A percentile compares a stretch with the other conserved stretches of the same genome.
phyloP scores from a whole-genome alignment of 108 stramenopile species.

The Cylindrotheca fusiformis region DNA sequence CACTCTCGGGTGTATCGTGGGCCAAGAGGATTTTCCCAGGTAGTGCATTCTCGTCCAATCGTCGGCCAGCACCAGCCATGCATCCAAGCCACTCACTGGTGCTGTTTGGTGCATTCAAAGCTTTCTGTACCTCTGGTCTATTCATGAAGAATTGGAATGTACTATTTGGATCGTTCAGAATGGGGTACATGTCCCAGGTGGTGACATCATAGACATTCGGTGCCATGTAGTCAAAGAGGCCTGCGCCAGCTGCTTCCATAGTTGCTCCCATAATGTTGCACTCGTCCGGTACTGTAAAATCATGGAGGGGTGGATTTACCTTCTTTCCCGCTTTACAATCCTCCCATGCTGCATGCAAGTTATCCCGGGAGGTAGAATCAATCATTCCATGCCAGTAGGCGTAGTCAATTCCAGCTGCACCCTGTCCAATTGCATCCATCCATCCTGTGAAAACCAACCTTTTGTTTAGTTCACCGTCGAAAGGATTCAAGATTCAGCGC shows the following conservation, averaged over 20 bases:
- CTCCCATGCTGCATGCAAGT: constrained; percentile 46
- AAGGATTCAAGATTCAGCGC: too few relatives aligned
- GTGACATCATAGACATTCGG: constrained; percentile 66
- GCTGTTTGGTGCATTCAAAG: constrained; percentile 48
- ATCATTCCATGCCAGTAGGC: constrained; percentile 83
- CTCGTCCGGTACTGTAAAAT: constrained; percentile 66
- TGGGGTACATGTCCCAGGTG: constrained; percentile 41
- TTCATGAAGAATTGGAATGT: constrained; percentile 47
- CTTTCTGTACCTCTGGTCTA: constrained; percentile 47
- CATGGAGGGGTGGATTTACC: constrained; percentile 48
- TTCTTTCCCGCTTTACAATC: constrained; percentile 28
- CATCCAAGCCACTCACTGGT: constrained; percentile 22
- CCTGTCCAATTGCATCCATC: constrained; percentile 67
- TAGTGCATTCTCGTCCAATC: constrained; percentile 15
- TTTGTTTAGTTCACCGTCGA: too few relatives aligned
- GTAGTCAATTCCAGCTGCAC: constrained; percentile 63
- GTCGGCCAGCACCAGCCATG: constrained; percentile 63
- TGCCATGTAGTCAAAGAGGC: constrained; percentile 5
- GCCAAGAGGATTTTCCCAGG: constrained; percentile 42
- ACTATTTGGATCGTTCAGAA: constrained; percentile 1
- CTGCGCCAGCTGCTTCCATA: constrained; percentile 50
- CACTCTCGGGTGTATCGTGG: constrained; percentile 54
- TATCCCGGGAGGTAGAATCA: constrained; percentile 41
- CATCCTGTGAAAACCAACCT: too few relatives aligned
- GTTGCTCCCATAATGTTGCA: constrained; percentile 59